Percentiles rank a stretch among this genome's conserved stretches.
phyloP scores from a whole-genome alignment of 495 filamentous ascomycete genomes.

The Xylaria nigripes region DNA sequence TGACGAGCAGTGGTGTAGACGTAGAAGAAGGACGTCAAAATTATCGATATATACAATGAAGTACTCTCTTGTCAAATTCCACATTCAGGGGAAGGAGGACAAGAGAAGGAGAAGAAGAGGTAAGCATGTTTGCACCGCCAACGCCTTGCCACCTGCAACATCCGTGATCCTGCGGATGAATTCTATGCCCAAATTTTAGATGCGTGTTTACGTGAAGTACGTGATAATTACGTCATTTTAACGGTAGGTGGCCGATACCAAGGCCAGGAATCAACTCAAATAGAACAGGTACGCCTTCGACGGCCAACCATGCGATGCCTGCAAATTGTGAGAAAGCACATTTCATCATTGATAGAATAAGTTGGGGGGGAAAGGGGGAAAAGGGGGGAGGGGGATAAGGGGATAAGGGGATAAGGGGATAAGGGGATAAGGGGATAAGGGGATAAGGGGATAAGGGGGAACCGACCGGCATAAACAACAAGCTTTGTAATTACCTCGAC shows the following conservation, averaged over 20 bases:
- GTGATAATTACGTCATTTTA: slow-evolving; percentile 6
- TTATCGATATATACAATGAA: slow-evolving; percentile 7
- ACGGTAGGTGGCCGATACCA: slow-evolving; percentile 31
- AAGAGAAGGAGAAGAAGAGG: neutral
- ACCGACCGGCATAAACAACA: slow-evolving; percentile 85
- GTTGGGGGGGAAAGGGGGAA: too few species aligned
- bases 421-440: too few species aligned
- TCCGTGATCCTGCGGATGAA: slow-evolving; percentile 1
- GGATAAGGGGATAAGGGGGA: neutral
- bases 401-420: too few species aligned
- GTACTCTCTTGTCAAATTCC: neutral
- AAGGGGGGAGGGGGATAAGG: too few species aligned
- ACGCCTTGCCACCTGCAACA: slow-evolving; percentile 4
- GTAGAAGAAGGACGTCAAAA: neutral
- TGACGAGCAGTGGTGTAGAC: neutral
- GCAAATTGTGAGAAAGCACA: neutral
- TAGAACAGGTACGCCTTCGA: slow-evolving; percentile 58
- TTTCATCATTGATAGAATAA: neutral
- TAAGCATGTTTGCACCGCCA: slow-evolving; percentile 1
- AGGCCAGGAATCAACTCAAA: slow-evolving; percentile 55
- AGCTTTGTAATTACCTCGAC: slow-evolving; percentile 96
- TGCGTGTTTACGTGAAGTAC: slow-evolving; percentile 8
- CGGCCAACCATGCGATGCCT: slow-evolving; percentile 68
- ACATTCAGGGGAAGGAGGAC: neutral
- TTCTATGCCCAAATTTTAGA: slow-evolving; percentile 7